Percentiles rank a stretch among this genome's conserved stretches.
These are phyloP conservation scores for Westerdykella aurantiaca DNA, from an alignment of 2,329 filamentous ascomycete species.

Conservation along the genomic window DNA sequence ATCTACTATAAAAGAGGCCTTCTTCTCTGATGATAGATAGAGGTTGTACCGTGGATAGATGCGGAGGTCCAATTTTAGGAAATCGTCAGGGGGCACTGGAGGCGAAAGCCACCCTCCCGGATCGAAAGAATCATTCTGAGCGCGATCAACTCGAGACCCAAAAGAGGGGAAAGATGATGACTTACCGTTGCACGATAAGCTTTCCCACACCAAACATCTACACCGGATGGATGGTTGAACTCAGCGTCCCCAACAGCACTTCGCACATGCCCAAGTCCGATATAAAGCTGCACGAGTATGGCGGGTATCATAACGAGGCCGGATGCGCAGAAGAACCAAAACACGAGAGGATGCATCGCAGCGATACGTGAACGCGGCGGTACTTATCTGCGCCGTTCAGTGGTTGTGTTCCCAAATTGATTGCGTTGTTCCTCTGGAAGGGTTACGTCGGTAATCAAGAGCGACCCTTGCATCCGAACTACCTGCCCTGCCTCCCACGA, in stretches of 20 bases:
- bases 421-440: background rate
- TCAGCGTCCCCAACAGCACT: background rate
- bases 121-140: constrained; percentile 43
- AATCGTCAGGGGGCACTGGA: constrained; percentile 20
- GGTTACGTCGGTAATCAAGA: background rate
- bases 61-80: constrained; percentile 38
- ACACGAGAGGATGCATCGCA: background rate
- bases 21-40: constrained; percentile 40
- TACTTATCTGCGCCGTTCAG: background rate
- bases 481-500: background rate
- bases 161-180: constrained; percentile 4
- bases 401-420: background rate
- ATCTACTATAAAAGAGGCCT: constrained; percentile 48
- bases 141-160: background rate
- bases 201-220: constrained; percentile 48
- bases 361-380: background rate
- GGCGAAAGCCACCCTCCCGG: constrained; percentile 45
- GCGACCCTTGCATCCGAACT: background rate
- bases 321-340: constrained; percentile 1
- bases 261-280: background rate
- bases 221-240: constrained; percentile 39
- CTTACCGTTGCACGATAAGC: constrained; percentile 39
- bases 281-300: constrained; percentile 3
- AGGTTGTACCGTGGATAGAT: constrained; percentile 46
- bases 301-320: constrained; percentile 3